Conservation (phyloP, 495 filamentous ascomycete species). For the Penicillium nucicola region DNA sequence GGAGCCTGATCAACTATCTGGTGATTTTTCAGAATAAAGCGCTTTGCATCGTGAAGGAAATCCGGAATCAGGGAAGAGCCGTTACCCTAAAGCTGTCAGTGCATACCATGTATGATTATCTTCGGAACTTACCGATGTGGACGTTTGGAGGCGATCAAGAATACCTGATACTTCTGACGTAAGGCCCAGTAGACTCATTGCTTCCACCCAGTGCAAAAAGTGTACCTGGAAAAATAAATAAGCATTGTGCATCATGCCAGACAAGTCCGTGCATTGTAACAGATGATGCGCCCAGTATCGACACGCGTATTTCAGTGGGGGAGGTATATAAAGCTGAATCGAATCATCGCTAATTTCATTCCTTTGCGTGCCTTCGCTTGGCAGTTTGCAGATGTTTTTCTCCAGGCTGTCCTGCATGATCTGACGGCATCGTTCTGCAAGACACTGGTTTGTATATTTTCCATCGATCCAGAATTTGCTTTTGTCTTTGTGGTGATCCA, state of each 20-base stretch:
- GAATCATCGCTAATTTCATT: background rate
- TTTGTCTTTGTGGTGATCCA: background rate
- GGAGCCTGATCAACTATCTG: background rate
- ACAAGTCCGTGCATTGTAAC: background rate
- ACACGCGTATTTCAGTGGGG: no score
- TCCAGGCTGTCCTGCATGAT: background rate
- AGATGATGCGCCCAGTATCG: background rate
- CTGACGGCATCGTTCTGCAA: background rate
- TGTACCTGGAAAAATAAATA: background rate
- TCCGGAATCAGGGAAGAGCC: background rate
- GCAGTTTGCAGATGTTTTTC: background rate
- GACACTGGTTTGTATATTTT: background rate
- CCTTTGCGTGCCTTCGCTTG: background rate
- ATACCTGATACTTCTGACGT: no score
- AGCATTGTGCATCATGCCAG: background rate
- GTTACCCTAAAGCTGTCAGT: no score
- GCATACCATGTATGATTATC: background rate
- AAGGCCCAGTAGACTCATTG: no score
- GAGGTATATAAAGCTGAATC: background rate
- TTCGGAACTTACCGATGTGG: background rate
- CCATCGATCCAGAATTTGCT: background rate
- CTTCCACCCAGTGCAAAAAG: no score
- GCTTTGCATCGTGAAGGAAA: constrained; percentile 30
- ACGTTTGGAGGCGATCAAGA: no score
- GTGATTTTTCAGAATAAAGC: constrained; percentile 29